Percentiles rank a stretch among this genome's conserved stretches.
Conservation (phyloP, 2,329 filamentous ascomycete genomes). For the Aspergillus texensis region DNA sequence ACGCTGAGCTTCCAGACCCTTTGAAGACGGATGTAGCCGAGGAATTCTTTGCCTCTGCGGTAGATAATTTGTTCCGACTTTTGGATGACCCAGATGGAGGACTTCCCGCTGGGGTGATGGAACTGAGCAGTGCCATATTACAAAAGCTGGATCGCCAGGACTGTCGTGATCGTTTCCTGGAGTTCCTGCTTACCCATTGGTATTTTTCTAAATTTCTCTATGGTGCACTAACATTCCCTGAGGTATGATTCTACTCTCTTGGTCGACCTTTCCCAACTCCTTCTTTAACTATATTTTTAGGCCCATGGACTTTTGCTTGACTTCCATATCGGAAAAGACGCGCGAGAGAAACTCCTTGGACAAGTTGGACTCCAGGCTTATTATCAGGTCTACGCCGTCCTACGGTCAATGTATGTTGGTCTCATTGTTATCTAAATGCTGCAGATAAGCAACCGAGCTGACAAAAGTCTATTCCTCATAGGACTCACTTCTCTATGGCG, state of each 20-base stretch:
- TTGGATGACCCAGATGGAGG: slow-evolving; percentile 85
- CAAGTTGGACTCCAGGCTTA: slow-evolving; percentile 81
- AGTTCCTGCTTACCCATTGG: slow-evolving; percentile 87
- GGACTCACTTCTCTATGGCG: slow-evolving; percentile 40
- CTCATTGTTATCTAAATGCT: neutral
- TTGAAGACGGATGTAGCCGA: slow-evolving; percentile 82
- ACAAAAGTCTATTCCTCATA: slow-evolving; percentile 15
- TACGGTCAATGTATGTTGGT: slow-evolving; percentile 64
- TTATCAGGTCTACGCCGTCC: slow-evolving; percentile 76
- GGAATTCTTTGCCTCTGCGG: slow-evolving; percentile 83
- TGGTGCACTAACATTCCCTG: slow-evolving; percentile 83
- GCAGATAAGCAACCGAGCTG: neutral
- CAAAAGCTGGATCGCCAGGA: slow-evolving; percentile 71
- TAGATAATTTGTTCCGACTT: slow-evolving; percentile 79
- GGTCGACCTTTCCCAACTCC: neutral
- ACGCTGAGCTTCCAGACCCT: slow-evolving; percentile 65
- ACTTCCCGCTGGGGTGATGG: slow-evolving; percentile 81
- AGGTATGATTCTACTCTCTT: slow-evolving; percentile 56
- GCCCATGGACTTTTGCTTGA: slow-evolving; percentile 71
- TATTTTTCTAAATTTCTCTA: slow-evolving; percentile 87
- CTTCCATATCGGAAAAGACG: slow-evolving; percentile 89
- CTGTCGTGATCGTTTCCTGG: slow-evolving; percentile 72
- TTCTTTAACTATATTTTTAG: slow-evolving; percentile 40
- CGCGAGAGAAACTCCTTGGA: slow-evolving; percentile 71
- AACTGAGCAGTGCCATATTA: slow-evolving; percentile 82